Percentiles rank a stretch among this genome's conserved stretches.
These are phyloP conservation scores for Vigna unguiculata DNA, from an alignment of 306 rosid genomes.

Conservation along the genomic window DNA sequence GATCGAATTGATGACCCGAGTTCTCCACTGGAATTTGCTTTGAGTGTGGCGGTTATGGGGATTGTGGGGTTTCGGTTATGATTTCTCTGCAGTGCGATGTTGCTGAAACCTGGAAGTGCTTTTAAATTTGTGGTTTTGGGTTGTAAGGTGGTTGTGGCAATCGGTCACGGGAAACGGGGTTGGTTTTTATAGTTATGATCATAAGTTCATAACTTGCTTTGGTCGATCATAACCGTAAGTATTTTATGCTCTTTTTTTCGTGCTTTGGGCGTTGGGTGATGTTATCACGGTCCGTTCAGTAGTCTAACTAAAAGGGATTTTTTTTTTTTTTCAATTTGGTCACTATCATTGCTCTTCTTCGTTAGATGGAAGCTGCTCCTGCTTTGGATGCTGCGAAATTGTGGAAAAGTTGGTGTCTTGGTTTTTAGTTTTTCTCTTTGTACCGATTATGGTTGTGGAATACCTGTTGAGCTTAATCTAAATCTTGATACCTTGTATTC, in stretches of 20 bases:
- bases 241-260: not conserved
- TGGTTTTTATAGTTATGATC: slow-evolving; percentile 41
- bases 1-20: slow-evolving; percentile 34
- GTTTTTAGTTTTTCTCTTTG: not conserved
- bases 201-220: slow-evolving; percentile 38
- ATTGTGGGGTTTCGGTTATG: slow-evolving; percentile 40
- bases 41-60: slow-evolving; percentile 35
- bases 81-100: slow-evolving; percentile 28
- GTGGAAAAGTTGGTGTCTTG: slow-evolving; percentile 29
- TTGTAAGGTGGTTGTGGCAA: slow-evolving; percentile 1
- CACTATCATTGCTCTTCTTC: not conserved
- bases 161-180: slow-evolving; percentile 34
- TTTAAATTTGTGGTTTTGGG: slow-evolving; percentile 37
- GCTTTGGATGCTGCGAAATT: slow-evolving; percentile 48
- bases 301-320: slow-evolving; percentile 4
- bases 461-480: slow-evolving; percentile 25
- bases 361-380: slow-evolving; percentile 25
- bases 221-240: slow-evolving; percentile 14
- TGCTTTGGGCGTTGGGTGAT: slow-evolving; percentile 25
- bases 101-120: slow-evolving; percentile 22
- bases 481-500: slow-evolving; percentile 27
- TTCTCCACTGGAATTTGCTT: slow-evolving; percentile 31
- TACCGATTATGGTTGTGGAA: not conserved
- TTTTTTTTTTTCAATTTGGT: slow-evolving; percentile 40
- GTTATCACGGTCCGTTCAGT: not conserved